Conservation (phyloP, 2,329 filamentous ascomycete genomes). For the Pseudogymnoascus sp. region DNA sequence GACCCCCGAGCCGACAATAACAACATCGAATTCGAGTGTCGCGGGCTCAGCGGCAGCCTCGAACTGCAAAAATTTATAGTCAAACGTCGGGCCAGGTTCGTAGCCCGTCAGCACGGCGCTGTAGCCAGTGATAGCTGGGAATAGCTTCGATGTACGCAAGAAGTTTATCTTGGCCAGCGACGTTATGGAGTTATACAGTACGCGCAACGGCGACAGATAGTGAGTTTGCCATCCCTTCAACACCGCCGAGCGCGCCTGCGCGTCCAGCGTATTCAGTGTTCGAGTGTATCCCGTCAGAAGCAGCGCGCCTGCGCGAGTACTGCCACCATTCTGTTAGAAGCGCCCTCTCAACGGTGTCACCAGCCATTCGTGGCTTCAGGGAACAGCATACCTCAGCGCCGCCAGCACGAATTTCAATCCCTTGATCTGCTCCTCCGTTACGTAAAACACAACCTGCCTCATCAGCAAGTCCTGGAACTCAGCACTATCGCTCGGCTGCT, state of each 20-base stretch:
- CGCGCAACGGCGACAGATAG: slow-evolving; percentile 46
- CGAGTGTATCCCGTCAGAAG: slow-evolving; percentile 60
- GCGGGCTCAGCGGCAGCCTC: slow-evolving; percentile 35
- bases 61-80: slow-evolving; percentile 28
- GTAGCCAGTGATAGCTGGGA: slow-evolving; percentile 53
- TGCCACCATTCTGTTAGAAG: slow-evolving; percentile 26
- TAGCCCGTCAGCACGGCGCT: slow-evolving; percentile 42
- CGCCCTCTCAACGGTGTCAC: neutral
- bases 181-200: slow-evolving; percentile 48
- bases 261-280: slow-evolving; percentile 53
- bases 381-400: slow-evolving; percentile 21
- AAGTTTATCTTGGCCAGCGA: slow-evolving; percentile 41
- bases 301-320: slow-evolving; percentile 55
- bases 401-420: slow-evolving; percentile 23
- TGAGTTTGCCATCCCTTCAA: slow-evolving; percentile 54
- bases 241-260: slow-evolving; percentile 53
- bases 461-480: slow-evolving; percentile 45
- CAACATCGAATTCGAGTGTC: slow-evolving; percentile 67
- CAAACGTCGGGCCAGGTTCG: slow-evolving; percentile 29
- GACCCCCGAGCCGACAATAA: slow-evolving; percentile 81
- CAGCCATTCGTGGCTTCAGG: neutral
- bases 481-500: slow-evolving; percentile 44
- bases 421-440: slow-evolving; percentile 23
- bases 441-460: slow-evolving; percentile 32
- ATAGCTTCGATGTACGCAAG: slow-evolving; percentile 45